Conservation (phyloP, 2,329 filamentous ascomycete genomes). For the Tolypocladium paradoxum region DNA sequence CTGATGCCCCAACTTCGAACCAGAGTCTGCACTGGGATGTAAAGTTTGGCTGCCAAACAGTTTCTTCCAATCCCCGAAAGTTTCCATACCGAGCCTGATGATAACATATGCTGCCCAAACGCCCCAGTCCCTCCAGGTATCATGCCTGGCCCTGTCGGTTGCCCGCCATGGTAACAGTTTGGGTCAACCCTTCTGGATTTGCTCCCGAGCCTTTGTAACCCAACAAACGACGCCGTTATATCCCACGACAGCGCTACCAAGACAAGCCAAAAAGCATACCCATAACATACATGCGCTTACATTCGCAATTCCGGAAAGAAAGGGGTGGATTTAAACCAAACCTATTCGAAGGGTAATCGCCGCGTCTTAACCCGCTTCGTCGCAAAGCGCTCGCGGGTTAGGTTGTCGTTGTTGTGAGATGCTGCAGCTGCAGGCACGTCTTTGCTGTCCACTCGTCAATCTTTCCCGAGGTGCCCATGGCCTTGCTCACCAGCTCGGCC, state of each 20-base stretch:
- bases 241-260: neutral
- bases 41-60: neutral
- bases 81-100: neutral
- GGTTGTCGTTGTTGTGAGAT: slow-evolving; percentile 7
- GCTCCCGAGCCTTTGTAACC: neutral
- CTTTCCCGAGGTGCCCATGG: slow-evolving; percentile 24
- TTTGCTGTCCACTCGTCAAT: slow-evolving; percentile 26
- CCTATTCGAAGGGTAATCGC: neutral
- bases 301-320: neutral
- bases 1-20: neutral
- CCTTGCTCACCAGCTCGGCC: slow-evolving; percentile 29
- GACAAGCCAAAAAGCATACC: neutral
- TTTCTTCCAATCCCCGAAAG: neutral
- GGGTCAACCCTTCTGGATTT: neutral
- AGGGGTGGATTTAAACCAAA: too few species aligned
- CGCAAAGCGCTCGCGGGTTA: neutral
- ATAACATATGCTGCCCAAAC: neutral
- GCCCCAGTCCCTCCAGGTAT: neutral
- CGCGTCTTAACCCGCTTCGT: neutral
- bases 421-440: slow-evolving; percentile 23
- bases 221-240: neutral
- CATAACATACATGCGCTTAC: neutral
- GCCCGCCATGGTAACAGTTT: neutral
- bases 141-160: neutral
- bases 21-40: neutral